Evolutionary conservation across 139 green algal genomes (phyloP), one percentile per base, ranked within the genome.

Genomic region (Auxenochlorella pyrenoidosa): DNA sequence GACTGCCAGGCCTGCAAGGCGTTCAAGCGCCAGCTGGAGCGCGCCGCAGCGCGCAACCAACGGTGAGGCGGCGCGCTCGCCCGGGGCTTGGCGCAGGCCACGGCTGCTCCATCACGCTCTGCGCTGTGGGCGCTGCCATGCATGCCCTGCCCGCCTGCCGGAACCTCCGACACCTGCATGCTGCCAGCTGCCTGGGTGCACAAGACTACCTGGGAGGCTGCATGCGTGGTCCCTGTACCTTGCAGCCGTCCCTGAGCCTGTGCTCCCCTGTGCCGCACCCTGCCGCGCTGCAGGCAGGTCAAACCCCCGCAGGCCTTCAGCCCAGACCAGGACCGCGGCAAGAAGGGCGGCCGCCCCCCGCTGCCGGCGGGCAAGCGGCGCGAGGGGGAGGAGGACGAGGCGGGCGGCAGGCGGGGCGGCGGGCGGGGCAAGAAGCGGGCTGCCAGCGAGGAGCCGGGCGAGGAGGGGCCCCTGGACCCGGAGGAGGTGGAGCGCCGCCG

Each of bases 1-100:
- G 44, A 83, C 83, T 92, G 89, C 82, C 70, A 78, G n/a, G 38
- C 59, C 32, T 92, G 89, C 72, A 76, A 60, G 72, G 43, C 71
- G 12, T 71, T 75, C 59, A 40, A 58, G 43, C 70, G 79, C 32
- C 63, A 79, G 59, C 65, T 51, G 80, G 89, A 86, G 84, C 71
- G 88, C 1, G 82, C 76, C 2, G 59, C 66, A 41, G n/a, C 40
- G 30, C 54, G 84, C 34, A 88, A 63, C 43, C 84, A 83, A 75
- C 84, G 73, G 83, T 79, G 65, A 86, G 43, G 51, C 6, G 44
- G 21, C 68, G 26, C 12, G 34, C n/a, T 43, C 5, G 30, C 3
- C 34, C 68, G 0, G 34, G 28, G 21, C n/a, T 36, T 83, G 77
- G 1, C 13, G 1, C n/a, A n/a, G n/a, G n/a, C n/a, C n/a, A n/a